Conservation (phyloP, 345 rosid species). For the Salix dunnii region DNA sequence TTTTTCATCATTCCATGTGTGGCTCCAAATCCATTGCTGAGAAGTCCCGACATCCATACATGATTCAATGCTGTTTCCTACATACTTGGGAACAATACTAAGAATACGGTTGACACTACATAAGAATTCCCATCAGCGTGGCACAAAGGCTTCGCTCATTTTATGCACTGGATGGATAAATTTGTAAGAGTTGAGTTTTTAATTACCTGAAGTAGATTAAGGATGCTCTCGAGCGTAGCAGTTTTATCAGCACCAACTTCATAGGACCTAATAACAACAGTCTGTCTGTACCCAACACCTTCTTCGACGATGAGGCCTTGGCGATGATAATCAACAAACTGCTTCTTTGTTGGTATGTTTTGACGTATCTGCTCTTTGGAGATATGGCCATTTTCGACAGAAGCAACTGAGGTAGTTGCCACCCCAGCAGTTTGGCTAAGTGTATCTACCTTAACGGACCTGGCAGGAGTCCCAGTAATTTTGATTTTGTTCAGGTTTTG, state of each 20-base stretch:
- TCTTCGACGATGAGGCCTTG: conserved; percentile 54
- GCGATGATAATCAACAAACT: conserved; percentile 52
- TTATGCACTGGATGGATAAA: not conserved
- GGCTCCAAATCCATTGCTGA: conserved; percentile 69
- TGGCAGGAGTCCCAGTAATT: conserved; percentile 21
- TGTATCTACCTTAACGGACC: conserved; percentile 17
- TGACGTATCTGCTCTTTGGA: conserved; percentile 38
- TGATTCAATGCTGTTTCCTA: conserved; percentile 74
- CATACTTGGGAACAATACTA: not conserved
- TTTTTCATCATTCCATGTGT: conserved; percentile 66
- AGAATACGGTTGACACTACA: not conserved
- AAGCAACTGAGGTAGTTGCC: conserved; percentile 20
- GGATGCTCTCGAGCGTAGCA: conserved; percentile 53
- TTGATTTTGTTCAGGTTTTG: conserved; percentile 25
- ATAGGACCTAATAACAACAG: conserved; percentile 54
- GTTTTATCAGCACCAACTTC: conserved; percentile 72
- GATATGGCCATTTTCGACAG: conserved; percentile 24
- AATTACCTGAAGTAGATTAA: conserved; percentile 59
- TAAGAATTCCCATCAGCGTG: not conserved
- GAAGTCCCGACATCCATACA: conserved; percentile 77
- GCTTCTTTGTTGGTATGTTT: conserved; percentile 55
- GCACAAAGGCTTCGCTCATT: not conserved
- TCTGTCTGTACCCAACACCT: conserved; percentile 58
- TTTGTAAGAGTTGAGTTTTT: not conserved
- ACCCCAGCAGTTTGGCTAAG: conserved; percentile 21